Evolutionary conservation across 176 grass and related monocot genomes (phyloP).

Genomic region (Paspalum notatum): DNA sequence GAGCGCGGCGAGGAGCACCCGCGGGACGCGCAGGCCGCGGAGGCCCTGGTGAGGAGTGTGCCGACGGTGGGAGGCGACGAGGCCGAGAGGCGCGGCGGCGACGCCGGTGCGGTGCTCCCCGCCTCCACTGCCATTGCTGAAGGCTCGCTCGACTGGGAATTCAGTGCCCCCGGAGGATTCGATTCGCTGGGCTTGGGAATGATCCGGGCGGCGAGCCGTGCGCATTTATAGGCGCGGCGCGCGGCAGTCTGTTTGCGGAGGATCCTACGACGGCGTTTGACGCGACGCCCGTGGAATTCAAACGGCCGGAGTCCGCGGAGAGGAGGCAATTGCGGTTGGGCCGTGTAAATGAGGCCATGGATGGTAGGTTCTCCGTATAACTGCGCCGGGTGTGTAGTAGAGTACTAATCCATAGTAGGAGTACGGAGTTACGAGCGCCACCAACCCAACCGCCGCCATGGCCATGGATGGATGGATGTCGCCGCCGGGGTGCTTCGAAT

Average conservation of each 20-base stretch:
- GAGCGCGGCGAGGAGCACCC: conserved; percentile 40
- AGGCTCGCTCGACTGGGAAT: not conserved
- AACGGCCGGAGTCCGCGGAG: not conserved
- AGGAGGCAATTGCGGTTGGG: not conserved
- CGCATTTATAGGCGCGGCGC: not conserved
- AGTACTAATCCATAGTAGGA: not conserved
- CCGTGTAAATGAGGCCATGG: not conserved
- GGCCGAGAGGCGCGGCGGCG: not conserved
- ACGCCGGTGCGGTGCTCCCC: not conserved
- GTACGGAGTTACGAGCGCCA: conserved; percentile 28
- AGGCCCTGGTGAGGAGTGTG: conserved; percentile 22
- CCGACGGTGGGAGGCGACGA: conserved; percentile 47
- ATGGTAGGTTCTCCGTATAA: conserved; percentile 34
- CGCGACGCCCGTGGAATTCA: not conserved
- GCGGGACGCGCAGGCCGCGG: not conserved
- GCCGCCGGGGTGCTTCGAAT: not conserved
- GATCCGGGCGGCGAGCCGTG: no score
- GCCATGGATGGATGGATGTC: no score
- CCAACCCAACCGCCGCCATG: conserved; percentile 2
- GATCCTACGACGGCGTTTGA: not conserved
- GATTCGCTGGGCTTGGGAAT: not conserved
- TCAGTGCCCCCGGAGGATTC: not conserved
- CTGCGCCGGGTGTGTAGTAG: not conserved
- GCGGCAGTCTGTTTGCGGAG: conserved; percentile 17
- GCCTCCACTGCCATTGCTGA: conserved; percentile 26